Conservation (phyloP, 139 green algal genomes). For the Microglena sp. region DNA sequence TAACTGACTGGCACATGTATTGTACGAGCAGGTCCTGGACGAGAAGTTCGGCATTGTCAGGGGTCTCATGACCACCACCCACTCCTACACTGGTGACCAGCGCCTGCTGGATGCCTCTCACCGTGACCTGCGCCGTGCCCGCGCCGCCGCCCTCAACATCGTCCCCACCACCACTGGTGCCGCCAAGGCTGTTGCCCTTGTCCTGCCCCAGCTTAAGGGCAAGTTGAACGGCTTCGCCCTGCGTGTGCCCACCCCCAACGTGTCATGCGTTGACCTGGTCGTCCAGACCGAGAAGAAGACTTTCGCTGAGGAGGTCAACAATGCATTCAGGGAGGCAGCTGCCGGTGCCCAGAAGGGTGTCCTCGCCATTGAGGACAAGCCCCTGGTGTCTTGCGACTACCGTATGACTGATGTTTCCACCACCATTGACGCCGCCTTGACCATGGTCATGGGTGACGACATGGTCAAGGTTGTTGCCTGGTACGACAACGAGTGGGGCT, state of each 20-base stretch:
- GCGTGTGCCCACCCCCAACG: conserved; percentile 96
- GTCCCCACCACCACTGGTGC: conserved; percentile 97
- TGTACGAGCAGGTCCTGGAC: conserved; percentile 79
- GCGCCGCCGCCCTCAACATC: conserved; percentile 96
- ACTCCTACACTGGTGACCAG: conserved; percentile 99
- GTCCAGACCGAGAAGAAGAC: conserved; percentile 98
- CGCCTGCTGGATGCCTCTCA: conserved; percentile 95
- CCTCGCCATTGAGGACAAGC: conserved; percentile 82
- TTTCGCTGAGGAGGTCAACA: conserved; percentile 99
- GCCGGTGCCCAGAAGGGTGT: conserved; percentile 80
- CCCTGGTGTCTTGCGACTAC: conserved; percentile 96
- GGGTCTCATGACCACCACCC: conserved; percentile 98
- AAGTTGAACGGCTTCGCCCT: conserved; percentile 97
- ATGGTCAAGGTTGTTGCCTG: conserved; percentile 88
- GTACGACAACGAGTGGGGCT: conserved; percentile 97
- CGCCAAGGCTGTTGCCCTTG: conserved; percentile 94
- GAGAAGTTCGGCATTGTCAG: conserved; percentile 99
- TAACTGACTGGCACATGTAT: too few relatives aligned
- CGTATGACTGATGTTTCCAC: conserved; percentile 69
- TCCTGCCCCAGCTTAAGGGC: conserved; percentile 87
- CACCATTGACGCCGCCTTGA: conserved; percentile 92
- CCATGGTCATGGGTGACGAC: conserved; percentile 99
- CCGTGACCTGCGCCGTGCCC: conserved; percentile 92
- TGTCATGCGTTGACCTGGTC: conserved; percentile 97
- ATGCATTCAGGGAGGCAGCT: conserved; percentile 84